Percentiles rank a stretch among this genome's conserved stretches.
Conservation (phyloP, 139 green algal genomes). For the Raphidocelis subcapitata region DNA sequence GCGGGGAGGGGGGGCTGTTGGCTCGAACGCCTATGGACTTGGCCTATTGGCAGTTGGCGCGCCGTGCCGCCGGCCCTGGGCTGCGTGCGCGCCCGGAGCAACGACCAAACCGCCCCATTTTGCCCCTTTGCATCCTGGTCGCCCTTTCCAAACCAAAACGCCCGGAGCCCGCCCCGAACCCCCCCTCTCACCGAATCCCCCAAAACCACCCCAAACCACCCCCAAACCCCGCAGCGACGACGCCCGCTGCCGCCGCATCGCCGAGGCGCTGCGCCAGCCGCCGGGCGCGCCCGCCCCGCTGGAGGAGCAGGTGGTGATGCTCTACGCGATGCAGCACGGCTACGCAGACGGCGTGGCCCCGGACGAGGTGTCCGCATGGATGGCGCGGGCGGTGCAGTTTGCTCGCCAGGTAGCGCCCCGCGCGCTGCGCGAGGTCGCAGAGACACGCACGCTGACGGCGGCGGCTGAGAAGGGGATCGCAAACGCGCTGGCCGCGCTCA, state of each 20-base stretch:
- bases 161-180: no score
- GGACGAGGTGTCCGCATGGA: slow-evolving; percentile 18
- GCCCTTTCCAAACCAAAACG: no score
- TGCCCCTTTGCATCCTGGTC: no score
- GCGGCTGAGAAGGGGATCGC: background rate
- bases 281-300: slow-evolving; percentile 39
- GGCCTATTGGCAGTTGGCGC: no score
- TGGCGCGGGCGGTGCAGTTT: slow-evolving; percentile 12
- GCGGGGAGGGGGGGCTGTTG: no score
- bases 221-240: slow-evolving; percentile 26
- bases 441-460: background rate
- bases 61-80: no score
- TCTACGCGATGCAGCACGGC: slow-evolving; percentile 51
- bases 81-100: no score
- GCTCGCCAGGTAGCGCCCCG: background rate
- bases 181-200: no score
- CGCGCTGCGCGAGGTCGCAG: background rate
- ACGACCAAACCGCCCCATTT: no score
- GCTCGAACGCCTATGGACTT: no score
- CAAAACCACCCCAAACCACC: no score
- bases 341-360: slow-evolving; percentile 33
- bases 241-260: slow-evolving; percentile 31
- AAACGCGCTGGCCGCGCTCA: no score
- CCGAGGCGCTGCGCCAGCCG: slow-evolving; percentile 49
- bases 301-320: slow-evolving; percentile 50